A percentile compares a stretch with the other conserved stretches of the same genome.
These are phyloP conservation scores for Leccinum broughii DNA, from an alignment of 768 basidiomycete genomes.

Conservation along the genomic window DNA sequence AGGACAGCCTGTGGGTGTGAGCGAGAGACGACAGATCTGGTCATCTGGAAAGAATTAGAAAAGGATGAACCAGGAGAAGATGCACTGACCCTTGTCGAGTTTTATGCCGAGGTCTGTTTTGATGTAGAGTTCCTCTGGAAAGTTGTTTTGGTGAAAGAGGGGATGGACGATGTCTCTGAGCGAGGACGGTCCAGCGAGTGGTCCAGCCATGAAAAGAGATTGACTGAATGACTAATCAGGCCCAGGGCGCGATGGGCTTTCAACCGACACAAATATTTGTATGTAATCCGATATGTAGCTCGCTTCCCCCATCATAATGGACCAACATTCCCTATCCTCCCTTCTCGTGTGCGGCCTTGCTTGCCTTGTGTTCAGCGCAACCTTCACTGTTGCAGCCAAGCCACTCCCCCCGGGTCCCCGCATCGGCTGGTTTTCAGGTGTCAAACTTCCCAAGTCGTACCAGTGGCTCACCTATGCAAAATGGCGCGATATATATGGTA, in stretches of 20 bases:
- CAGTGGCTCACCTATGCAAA: constrained; percentile 49
- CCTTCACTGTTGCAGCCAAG: constrained; percentile 5
- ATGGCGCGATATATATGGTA: constrained; percentile 48
- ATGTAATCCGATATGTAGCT: background rate
- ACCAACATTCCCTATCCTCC: background rate
- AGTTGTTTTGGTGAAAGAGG: constrained; percentile 93
- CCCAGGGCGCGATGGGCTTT: background rate
- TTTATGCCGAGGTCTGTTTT: constrained; percentile 84
- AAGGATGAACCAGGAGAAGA: background rate
- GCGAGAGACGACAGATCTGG: constrained; percentile 86
- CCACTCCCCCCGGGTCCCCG: constrained; percentile 44
- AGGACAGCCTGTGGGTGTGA: constrained; percentile 84
- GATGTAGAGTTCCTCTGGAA: constrained; percentile 75
- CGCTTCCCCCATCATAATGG: background rate
- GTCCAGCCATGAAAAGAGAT: constrained; percentile 37
- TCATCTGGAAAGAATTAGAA: constrained; percentile 57
- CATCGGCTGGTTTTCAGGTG: constrained; percentile 37
- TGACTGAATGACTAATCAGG: background rate
- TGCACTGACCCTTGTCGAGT: constrained; percentile 77
- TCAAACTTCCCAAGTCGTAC: constrained; percentile 35
- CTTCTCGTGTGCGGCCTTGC: constrained; percentile 10
- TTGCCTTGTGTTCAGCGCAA: constrained; percentile 14
- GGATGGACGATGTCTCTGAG: constrained; percentile 76
- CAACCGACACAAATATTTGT: background rate
- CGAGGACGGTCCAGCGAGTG: constrained; percentile 56